Conservation (phyloP, 257 asterid genomes). For the Solanum tacnaense region DNA sequence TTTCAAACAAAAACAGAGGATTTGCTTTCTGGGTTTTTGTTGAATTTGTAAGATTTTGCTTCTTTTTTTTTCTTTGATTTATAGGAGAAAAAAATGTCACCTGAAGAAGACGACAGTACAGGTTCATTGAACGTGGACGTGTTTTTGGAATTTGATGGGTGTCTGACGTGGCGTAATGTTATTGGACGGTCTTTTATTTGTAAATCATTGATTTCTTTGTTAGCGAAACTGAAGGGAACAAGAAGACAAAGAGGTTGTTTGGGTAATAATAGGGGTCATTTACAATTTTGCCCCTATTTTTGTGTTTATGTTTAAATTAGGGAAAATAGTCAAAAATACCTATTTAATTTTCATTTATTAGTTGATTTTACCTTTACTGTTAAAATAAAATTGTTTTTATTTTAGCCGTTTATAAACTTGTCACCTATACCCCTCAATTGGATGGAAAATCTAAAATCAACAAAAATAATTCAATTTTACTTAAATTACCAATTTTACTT, state of each 20-base stretch:
- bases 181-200: neutral
- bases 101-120: neutral
- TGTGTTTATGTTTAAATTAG: neutral
- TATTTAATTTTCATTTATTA: too few species aligned
- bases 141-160: too few species aligned
- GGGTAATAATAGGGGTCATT: neutral
- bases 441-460: too few species aligned
- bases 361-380: too few species aligned
- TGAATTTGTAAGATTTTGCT: neutral
- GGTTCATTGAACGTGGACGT: neutral
- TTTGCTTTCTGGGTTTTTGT: neutral
- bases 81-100: neutral
- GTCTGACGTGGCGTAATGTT: neutral
- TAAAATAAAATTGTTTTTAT: too few species aligned
- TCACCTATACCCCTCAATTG: too few species aligned
- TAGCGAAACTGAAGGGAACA: neutral
- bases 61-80: too few species aligned
- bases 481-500: neutral
- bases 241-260: neutral
- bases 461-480: too few species aligned
- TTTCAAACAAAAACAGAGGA: neutral
- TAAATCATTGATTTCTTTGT: neutral
- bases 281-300: neutral
- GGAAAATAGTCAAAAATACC: too few species aligned
- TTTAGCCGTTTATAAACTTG: too few species aligned